Evolutionary conservation across 1,284 basidiomycete genomes (phyloP).

Genomic region (Apiotrichum akiyoshidainum): DNA sequence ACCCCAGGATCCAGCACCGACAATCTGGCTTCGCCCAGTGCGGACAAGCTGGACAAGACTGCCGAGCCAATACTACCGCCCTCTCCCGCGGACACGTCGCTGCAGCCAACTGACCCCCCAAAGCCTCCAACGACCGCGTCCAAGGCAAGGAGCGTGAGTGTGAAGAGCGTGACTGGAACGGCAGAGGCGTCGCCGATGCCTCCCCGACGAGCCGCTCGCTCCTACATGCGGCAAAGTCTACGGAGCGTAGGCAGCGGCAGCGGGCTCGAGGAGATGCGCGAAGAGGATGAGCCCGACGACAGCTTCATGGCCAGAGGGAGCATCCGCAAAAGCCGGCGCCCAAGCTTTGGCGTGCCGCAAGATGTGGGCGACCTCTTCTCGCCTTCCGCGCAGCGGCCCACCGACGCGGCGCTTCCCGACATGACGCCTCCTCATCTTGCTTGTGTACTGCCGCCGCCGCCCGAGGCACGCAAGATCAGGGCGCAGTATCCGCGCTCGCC

Average conservation of each 20-base stretch:
- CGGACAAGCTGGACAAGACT: neutral
- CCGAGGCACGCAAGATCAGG: neutral
- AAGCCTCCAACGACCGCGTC: neutral
- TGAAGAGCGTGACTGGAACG: neutral
- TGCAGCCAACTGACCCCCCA: too few relatives aligned
- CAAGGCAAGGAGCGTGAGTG: neutral
- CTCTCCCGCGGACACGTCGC: too few relatives aligned
- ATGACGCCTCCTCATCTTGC: neutral
- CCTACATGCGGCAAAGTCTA: too few relatives aligned
- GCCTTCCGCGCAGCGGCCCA: neutral
- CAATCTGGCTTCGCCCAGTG: neutral
- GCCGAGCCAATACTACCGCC: too few relatives aligned
- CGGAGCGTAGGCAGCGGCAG: neutral
- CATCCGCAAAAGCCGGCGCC: neutral
- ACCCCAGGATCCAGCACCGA: neutral
- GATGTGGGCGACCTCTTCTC: slow-evolving; percentile 1
- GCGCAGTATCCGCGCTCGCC: too few relatives aligned
- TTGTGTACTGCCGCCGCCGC: neutral
- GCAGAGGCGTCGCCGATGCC: neutral
- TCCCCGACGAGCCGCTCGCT: neutral
- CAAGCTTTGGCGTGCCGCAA: neutral
- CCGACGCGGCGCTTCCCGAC: neutral
- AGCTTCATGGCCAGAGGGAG: neutral
- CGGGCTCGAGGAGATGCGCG: neutral
- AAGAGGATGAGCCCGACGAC: neutral